Base-by-base conservation (phyloP, 768 basidiomycete species). In the Leccinum barrowsii region DNA sequence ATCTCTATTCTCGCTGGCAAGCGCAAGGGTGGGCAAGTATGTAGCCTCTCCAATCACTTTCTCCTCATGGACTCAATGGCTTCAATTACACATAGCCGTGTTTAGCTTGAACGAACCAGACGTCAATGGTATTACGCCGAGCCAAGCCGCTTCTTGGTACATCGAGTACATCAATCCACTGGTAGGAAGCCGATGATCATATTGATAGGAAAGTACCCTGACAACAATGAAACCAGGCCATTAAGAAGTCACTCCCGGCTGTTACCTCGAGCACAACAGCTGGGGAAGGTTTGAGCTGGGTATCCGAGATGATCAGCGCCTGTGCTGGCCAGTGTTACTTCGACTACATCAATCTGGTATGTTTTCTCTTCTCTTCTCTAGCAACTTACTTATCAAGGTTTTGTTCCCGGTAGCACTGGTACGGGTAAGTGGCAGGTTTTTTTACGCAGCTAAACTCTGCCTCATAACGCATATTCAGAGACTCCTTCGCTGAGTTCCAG, bases 51-150 rank as follows among this genome's bases (percentile, higher is more conserved):
- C 24, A 15, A 12, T 24, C 13, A 1, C 34, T 5, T 2, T 35
- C 13, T 22, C 6, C 4, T 21, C 19, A 2, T 44, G 8, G 6
- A 55, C 55, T 58, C 30, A 58, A 11, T 3, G 0, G 10, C 19
- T 28, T 47, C 56, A 21, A 50, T 49, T 6, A 3, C 19, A 2
- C 22, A 4, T 48, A 73, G 74, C 66, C 11, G 72, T 75, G 6
- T 74, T 74, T 61, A 74, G 52, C 50, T 54, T 77, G 63, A 76
- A 76, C 49, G 75, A 76, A 55, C 75, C 75, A 2, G 75, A 76
- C 54, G 37, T 67, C 59, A 71, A 67, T 10, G 64, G 65, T 4
- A 74, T 72, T 47, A 47, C 52, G 19, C 70, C 75, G 7, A 55
- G 53, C 26, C 30, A 64, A 22, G 75, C 76, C 4, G 76, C 75